These are phyloP conservation scores for Amaranthus hypochondriacus DNA, from an alignment of 148 eudicot species.

Conservation along the genomic window DNA sequence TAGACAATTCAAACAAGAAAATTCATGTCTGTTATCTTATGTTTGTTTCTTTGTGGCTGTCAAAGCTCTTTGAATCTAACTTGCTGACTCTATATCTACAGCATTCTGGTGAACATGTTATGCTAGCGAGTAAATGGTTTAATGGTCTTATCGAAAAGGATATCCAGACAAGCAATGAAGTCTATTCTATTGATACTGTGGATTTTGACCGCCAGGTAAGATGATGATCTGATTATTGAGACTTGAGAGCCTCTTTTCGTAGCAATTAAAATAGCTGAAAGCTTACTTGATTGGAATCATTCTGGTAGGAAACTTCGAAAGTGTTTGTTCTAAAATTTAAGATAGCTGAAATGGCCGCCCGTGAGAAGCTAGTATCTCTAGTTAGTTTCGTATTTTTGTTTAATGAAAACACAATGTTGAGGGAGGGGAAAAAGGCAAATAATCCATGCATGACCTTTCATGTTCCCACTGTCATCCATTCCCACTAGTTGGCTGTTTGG, in stretches of 20 bases:
- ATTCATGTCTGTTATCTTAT: background rate
- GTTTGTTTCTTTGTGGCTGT: background rate
- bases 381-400: too few relatives aligned
- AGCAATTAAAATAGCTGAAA: background rate
- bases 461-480: too few relatives aligned
- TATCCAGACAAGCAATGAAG: slow-evolving; percentile 59
- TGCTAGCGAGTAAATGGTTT: slow-evolving; percentile 55
- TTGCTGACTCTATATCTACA: slow-evolving; percentile 26
- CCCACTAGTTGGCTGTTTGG: too few relatives aligned
- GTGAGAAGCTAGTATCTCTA: background rate
- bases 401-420: too few relatives aligned
- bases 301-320: background rate
- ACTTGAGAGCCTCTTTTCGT: background rate
- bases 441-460: too few relatives aligned
- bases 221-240: slow-evolving; percentile 1
- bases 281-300: background rate
- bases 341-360: background rate
- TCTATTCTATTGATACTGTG: slow-evolving; percentile 64
- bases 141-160: slow-evolving; percentile 67
- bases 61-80: slow-evolving; percentile 3
- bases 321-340: background rate
- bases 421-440: too few relatives aligned
- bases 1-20: background rate
- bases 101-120: slow-evolving; percentile 37
- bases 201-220: slow-evolving; percentile 90